Conservation (phyloP, 2,329 filamentous ascomycete genomes). For the Rutstroemia sp. region DNA sequence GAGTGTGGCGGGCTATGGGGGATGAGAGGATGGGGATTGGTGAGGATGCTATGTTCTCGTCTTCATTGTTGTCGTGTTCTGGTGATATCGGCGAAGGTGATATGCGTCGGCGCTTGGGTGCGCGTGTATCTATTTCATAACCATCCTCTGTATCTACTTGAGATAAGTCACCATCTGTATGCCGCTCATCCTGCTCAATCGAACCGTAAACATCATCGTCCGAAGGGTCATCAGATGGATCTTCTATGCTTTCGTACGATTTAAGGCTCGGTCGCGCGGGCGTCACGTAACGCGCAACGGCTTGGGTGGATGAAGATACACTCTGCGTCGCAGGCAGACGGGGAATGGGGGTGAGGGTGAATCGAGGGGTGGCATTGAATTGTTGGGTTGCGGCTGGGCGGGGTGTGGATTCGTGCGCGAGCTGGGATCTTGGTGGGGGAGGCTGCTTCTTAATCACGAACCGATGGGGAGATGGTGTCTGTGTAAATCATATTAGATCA, state of each 20-base stretch:
- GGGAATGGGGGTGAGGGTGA: slow-evolving; percentile 27
- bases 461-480: slow-evolving; percentile 33
- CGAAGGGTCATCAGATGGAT: slow-evolving; percentile 14
- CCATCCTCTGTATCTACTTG: slow-evolving; percentile 16
- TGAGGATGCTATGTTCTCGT: slow-evolving; percentile 14
- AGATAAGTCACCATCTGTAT: slow-evolving; percentile 13
- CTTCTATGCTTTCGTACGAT: slow-evolving; percentile 21
- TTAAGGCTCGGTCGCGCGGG: slow-evolving; percentile 17
- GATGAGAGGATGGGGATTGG: slow-evolving; percentile 23
- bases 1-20: slow-evolving; percentile 13
- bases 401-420: slow-evolving; percentile 20
- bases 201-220: slow-evolving; percentile 20
- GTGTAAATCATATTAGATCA: slow-evolving; percentile 10
- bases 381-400: slow-evolving; percentile 20
- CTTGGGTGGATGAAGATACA: slow-evolving; percentile 20
- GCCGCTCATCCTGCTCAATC: slow-evolving; percentile 20
- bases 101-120: slow-evolving; percentile 24
- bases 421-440: slow-evolving; percentile 15
- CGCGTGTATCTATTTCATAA: slow-evolving; percentile 17
- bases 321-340: slow-evolving; percentile 19
- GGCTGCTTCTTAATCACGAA: slow-evolving; percentile 29
- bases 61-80: slow-evolving; percentile 6
- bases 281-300: slow-evolving; percentile 23
- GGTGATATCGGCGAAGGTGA: slow-evolving; percentile 16
- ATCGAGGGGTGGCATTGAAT: slow-evolving; percentile 30